Percentiles rank a stretch among this genome's conserved stretches.
Evolutionary conservation across 768 basidiomycete species (phyloP).

Genomic region (Mrakia gelida): DNA sequence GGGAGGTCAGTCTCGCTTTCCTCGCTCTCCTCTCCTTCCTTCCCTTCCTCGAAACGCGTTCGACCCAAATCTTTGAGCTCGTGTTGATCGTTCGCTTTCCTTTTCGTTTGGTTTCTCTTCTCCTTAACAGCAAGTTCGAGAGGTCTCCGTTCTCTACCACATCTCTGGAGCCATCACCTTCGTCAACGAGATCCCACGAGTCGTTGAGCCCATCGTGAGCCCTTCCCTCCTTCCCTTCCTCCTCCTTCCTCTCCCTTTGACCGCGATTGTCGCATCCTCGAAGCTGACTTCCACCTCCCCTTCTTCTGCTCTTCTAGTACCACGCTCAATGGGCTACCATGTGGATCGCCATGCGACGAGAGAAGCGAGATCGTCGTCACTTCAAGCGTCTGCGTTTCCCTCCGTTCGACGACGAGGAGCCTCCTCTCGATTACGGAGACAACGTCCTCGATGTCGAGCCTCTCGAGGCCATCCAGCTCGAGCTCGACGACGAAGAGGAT

Average conservation of each 20-base stretch:
- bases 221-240: neutral
- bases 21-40: neutral
- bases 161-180: slow-evolving; percentile 99
- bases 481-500: slow-evolving; percentile 89
- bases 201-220: slow-evolving; percentile 78
- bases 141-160: slow-evolving; percentile 96
- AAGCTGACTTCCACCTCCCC: neutral
- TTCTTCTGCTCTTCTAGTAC: slow-evolving; percentile 49
- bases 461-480: slow-evolving; percentile 93
- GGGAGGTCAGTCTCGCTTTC: slow-evolving; percentile 56
- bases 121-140: slow-evolving; percentile 72
- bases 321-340: slow-evolving; percentile 99
- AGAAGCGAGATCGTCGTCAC: slow-evolving; percentile 96
- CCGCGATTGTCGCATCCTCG: neutral
- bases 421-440: slow-evolving; percentile 97
- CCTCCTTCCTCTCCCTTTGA: neutral
- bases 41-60: neutral
- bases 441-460: slow-evolving; percentile 98
- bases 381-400: slow-evolving; percentile 99
- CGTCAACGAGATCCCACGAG: slow-evolving; percentile 94
- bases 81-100: neutral
- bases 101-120: neutral
- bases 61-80: neutral
- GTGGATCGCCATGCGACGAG: slow-evolving; percentile 99
- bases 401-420: slow-evolving; percentile 98